Evolutionary conservation across 2,329 filamentous ascomycete species (phyloP).

Genomic region (Clathrospora elynae): DNA sequence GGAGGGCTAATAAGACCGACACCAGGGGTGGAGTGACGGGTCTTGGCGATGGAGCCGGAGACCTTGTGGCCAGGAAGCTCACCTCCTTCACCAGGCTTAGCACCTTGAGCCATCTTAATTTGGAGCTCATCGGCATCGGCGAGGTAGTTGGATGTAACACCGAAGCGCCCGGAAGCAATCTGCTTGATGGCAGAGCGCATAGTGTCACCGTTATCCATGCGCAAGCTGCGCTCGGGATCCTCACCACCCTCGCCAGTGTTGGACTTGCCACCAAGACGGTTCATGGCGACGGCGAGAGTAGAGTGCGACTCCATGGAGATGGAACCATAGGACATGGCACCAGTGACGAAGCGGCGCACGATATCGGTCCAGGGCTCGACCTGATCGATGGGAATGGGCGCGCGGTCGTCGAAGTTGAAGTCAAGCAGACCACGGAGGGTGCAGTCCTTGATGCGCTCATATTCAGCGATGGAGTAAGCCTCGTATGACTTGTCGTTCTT

Average conservation of each 20-base stretch:
- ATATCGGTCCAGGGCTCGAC: conserved; percentile 99
- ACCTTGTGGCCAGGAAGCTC: conserved; percentile 97
- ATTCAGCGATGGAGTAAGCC: conserved; percentile 89
- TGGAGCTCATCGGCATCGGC: conserved; percentile 95
- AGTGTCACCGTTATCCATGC: conserved; percentile 88
- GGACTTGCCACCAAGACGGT: conserved; percentile 92
- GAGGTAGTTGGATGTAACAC: conserved; percentile 92
- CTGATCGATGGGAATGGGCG: conserved; percentile 89
- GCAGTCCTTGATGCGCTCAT: conserved; percentile 96
- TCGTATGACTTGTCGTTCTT: conserved; percentile 99
- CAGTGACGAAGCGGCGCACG: conserved; percentile 92
- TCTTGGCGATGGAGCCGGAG: conserved; percentile 89
- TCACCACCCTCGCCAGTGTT: conserved; percentile 98
- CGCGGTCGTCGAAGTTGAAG: conserved; percentile 89
- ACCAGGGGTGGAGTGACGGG: conserved; percentile 92
- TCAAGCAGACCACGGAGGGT: conserved; percentile 92
- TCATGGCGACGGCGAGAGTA: conserved; percentile 94
- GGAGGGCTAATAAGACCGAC: conserved; percentile 95
- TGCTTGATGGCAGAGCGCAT: conserved; percentile 99
- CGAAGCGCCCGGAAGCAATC: conserved; percentile 92
- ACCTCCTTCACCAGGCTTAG: conserved; percentile 96
- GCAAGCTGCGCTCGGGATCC: conserved; percentile 85
- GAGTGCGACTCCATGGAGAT: conserved; percentile 99
- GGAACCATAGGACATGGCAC: conserved; percentile 97
- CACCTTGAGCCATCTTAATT: conserved; percentile 99